phyloP scores from a whole-genome alignment of 257 asterid species.

The Rhazya stricta region DNA sequence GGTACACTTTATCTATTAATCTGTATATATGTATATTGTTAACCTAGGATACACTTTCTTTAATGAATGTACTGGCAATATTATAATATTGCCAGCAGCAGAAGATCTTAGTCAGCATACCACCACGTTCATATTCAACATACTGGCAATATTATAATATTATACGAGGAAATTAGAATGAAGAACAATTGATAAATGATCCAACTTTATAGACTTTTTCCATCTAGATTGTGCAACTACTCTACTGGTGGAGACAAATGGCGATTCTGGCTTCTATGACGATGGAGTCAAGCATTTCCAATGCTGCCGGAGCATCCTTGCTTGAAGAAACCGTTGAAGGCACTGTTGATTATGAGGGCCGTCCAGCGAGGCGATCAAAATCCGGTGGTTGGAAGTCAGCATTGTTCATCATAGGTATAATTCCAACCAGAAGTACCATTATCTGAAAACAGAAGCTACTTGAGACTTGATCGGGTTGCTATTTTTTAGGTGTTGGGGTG shows the following conservation, averaged over 20 bases:
- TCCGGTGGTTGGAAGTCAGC: slow-evolving; percentile 23
- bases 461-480: background rate
- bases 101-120: too few relatives aligned
- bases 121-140: too few relatives aligned
- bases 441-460: background rate
- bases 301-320: background rate
- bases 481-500: slow-evolving; percentile 31
- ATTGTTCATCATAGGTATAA: slow-evolving; percentile 22
- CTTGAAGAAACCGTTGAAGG: slow-evolving; percentile 9
- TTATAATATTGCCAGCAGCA: too few relatives aligned
- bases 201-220: too few relatives aligned
- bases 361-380: slow-evolving; percentile 4
- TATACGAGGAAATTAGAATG: too few relatives aligned
- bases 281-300: background rate
- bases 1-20: too few relatives aligned
- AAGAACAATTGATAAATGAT: too few relatives aligned
- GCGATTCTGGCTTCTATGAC: background rate
- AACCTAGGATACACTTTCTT: too few relatives aligned
- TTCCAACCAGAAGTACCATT: background rate
- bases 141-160: too few relatives aligned
- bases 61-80: too few relatives aligned
- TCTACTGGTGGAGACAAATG: background rate
- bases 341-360: slow-evolving; percentile 14
- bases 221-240: background rate
- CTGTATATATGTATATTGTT: too few relatives aligned